A percentile compares a stretch with the other conserved stretches of the same genome.
Evolutionary conservation across 768 basidiomycete genomes (phyloP).

Genomic region (Collybia nuda): DNA sequence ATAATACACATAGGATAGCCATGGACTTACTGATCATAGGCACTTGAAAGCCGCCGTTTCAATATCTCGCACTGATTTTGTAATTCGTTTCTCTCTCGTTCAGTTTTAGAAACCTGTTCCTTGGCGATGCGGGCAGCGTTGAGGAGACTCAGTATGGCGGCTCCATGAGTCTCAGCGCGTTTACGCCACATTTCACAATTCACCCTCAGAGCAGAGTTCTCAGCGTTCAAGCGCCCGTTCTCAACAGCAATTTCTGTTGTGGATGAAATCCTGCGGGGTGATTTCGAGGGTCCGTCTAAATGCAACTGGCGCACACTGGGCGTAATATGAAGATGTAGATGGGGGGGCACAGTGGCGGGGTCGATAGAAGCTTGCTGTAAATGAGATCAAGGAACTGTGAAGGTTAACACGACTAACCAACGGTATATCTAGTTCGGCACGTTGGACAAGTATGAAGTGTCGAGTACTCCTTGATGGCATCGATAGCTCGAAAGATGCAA

Average conservation of each 20-base stretch:
- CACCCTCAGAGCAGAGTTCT: conserved; percentile 40
- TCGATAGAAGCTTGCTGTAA: conserved; percentile 43
- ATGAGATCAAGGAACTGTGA: neutral
- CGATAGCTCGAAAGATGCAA: conserved; percentile 52
- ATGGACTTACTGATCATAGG: no score
- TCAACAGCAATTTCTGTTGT: conserved; percentile 26
- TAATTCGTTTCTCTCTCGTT: conserved; percentile 38
- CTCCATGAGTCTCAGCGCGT: conserved; percentile 50
- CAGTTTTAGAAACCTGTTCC: conserved; percentile 38
- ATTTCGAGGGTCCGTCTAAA: conserved; percentile 33
- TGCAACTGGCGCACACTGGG: conserved; percentile 59
- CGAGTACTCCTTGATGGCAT: conserved; percentile 44
- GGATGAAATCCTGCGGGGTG: conserved; percentile 12
- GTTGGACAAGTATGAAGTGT: conserved; percentile 55
- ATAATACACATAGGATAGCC: no score
- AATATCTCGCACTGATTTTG: conserved; percentile 26
- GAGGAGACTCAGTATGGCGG: conserved; percentile 45
- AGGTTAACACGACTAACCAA: conserved; percentile 38
- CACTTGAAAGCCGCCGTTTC: neutral
- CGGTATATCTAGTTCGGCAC: conserved; percentile 54
- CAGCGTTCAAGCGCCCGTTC: conserved; percentile 39
- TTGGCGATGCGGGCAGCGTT: conserved; percentile 39
- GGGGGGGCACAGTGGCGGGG: conserved; percentile 48
- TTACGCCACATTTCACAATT: conserved; percentile 46
- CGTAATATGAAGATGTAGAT: conserved; percentile 56